Evolutionary conservation across 83 land plant genomes (phyloP), one percentile per base, ranked within the genome.

Genomic region (Thuja plicata): DNA sequence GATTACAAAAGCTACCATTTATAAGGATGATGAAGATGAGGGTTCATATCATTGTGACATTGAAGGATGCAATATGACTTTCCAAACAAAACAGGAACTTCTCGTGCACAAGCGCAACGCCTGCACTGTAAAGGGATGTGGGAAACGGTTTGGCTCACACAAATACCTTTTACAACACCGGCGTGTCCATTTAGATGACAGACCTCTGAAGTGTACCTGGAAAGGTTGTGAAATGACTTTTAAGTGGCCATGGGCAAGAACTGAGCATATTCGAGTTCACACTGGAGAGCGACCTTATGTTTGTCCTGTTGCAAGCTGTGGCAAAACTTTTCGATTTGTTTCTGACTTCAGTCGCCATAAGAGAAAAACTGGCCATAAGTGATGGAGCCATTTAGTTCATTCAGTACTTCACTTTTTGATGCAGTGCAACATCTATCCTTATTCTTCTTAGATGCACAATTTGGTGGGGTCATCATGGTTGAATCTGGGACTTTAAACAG

Each of bases 241-340:
- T 87, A 97, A 97, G 89, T 98, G 99, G 99, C 94, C 95, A 50
- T 98, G 99, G 99, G 99, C 99, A 1, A 90, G 97, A 78, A 97
- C 98, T 45, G 99, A 98, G 92, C 99, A 97, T 79, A 62, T 94
- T 60, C 96, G 99, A 27, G 94, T 97, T 32, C 99, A 98, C 89
- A 98, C 99, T 12, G 99, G 99, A 13, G 99, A 96, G 87, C 92
- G 97, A 41, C 99, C 99, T 9, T 98, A 98, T 92, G 78, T 88
- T 74, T 98, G 99, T 92, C 87, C 89, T 87, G 80, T 93, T 27
- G 91, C 95, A 54, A 97, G 95, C 19, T 98, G 99, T 92, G 96
- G 96, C 16, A 91, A 91, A 37, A 95, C 97, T 74, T 98, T 97
- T 86, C 94, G 99, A 60, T 98, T 95, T 92, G 95, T 98, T 16